phyloP scores from a whole-genome alignment of 2,329 filamentous ascomycete species.

The Juglanconis oblonga region DNA sequence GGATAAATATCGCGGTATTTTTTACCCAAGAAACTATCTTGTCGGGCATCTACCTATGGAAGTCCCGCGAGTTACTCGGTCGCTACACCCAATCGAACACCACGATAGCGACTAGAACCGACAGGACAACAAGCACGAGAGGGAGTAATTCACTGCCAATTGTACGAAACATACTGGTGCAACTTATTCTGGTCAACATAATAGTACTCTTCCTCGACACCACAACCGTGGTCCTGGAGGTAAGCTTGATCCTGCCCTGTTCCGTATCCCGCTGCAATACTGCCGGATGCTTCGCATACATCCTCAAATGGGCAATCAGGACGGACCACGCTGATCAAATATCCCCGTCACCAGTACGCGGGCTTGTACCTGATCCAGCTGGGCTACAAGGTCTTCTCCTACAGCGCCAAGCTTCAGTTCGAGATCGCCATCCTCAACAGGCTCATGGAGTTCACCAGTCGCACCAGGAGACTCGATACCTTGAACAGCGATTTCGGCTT shows the following conservation, averaged over 20 bases:
- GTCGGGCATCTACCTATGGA: constrained; percentile 43
- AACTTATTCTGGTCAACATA: constrained; percentile 4
- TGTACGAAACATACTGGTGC: neutral
- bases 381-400: constrained; percentile 5
- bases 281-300: too few species aligned
- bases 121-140: neutral
- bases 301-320: too few species aligned
- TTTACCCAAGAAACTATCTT: constrained; percentile 46
- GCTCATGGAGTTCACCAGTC: constrained; percentile 18
- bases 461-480: neutral
- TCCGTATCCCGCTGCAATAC: too few species aligned
- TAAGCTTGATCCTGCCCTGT: neutral
- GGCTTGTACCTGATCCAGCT: constrained; percentile 1
- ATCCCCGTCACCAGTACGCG: neutral
- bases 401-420: constrained; percentile 19
- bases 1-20: constrained; percentile 47
- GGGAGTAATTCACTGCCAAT: neutral
- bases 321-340: neutral
- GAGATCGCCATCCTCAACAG: constrained; percentile 20
- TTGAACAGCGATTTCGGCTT: neutral
- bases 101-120: neutral
- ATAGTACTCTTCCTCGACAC: neutral
- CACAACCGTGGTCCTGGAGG: constrained; percentile 1
- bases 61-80: constrained; percentile 37
- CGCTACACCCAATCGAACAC: constrained; percentile 25